Evolutionary conservation across 129 eudicot species (phyloP).

Genomic region (Arctium minus): DNA sequence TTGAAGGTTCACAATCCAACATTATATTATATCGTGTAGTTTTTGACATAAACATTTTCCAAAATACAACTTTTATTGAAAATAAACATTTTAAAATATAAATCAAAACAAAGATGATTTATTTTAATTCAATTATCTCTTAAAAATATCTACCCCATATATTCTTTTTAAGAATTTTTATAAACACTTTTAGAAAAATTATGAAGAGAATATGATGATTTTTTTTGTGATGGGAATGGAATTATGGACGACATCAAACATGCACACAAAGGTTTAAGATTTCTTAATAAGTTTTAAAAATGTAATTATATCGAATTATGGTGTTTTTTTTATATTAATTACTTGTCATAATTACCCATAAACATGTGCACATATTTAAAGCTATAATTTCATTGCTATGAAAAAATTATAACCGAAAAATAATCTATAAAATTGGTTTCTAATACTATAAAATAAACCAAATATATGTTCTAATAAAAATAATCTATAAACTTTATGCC

Average conservation of each 20-base stretch:
- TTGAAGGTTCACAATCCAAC: no score
- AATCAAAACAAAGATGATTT: no score
- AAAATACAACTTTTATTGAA: neutral
- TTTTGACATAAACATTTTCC: no score
- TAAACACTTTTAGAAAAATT: no score
- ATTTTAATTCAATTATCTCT: no score
- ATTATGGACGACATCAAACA: constrained; percentile 13
- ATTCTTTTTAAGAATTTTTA: no score
- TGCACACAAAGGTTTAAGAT: constrained; percentile 28
- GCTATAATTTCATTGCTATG: neutral
- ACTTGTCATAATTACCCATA: constrained; percentile 23
- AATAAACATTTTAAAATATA: no score
- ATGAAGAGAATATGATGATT: neutral
- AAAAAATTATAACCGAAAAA: neutral
- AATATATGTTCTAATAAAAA: neutral
- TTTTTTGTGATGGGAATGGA: constrained; percentile 10
- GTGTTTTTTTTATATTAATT: constrained; percentile 24
- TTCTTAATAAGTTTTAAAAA: neutral
- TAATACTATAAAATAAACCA: neutral
- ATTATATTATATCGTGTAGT: no score
- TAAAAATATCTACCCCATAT: no score
- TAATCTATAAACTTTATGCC: no score
- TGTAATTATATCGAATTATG: constrained; percentile 33
- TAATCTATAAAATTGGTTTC: constrained; percentile 7
- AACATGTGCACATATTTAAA: neutral